These are phyloP conservation scores for Coemansia sp. DNA, from an alignment of 192 early-diverging fungal species.

Conservation along the genomic window DNA sequence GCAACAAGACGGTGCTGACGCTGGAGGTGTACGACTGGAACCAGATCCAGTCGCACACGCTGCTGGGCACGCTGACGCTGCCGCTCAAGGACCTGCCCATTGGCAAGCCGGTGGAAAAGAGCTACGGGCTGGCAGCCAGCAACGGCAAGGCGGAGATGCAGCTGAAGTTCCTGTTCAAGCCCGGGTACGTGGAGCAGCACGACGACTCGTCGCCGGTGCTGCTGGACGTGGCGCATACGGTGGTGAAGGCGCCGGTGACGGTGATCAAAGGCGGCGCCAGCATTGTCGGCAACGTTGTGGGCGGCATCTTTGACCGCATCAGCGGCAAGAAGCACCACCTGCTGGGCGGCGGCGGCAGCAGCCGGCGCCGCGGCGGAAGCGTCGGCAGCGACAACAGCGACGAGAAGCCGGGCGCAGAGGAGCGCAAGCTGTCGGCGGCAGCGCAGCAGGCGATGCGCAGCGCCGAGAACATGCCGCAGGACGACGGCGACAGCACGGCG, in stretches of 20 bases:
- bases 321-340: constrained; percentile 37
- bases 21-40: constrained; percentile 80
- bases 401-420: background rate
- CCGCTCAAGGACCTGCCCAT: constrained; percentile 59
- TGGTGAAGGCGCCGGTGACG: constrained; percentile 59
- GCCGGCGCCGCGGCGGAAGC: constrained; percentile 10
- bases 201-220: constrained; percentile 54
- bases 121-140: constrained; percentile 43
- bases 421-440: constrained; percentile 26
- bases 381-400: constrained; percentile 9
- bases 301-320: constrained; percentile 42
- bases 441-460: constrained; percentile 24
- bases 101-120: constrained; percentile 47
- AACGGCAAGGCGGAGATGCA: constrained; percentile 49
- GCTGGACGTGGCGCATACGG: constrained; percentile 56
- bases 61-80: constrained; percentile 57
- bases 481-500: constrained; percentile 16
- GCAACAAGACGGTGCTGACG: constrained; percentile 56
- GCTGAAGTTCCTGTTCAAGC: constrained; percentile 62
- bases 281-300: constrained; percentile 51
- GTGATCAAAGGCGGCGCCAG: constrained; percentile 57
- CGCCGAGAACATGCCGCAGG: constrained; percentile 44
- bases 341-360: constrained; percentile 10
- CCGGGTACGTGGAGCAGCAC: constrained; percentile 56
- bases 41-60: constrained; percentile 62